Evolutionary conservation across 768 basidiomycete genomes (phyloP), one percentile per base, ranked within the genome.

Genomic region (Naganishia antarctica): DNA sequence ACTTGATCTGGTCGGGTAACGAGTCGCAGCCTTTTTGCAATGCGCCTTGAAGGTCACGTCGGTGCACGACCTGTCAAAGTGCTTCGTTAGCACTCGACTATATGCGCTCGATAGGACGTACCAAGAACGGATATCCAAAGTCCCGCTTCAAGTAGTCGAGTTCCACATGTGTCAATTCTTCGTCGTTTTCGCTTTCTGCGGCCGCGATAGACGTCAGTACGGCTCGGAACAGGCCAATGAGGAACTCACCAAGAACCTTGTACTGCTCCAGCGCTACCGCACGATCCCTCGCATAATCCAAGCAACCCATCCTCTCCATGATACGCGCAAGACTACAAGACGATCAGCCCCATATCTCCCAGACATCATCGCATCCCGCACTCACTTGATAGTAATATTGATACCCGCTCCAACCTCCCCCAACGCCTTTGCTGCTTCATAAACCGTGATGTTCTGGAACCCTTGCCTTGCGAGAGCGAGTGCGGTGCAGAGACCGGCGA

Each of bases 331-430:
- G 70, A 59, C 53, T 57, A 23, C 21, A 3, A 4, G 7, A 16
- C 12, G 5, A 26, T 45, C 40, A 45, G 44, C 2, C 16, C 37
- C 40, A 28, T n/a, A 41, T 3, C 32, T 15, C 15, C 23, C 11
- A 16, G 50, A 28, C 23, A 16, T 5, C 25, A 23, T 4, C 6
- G 37, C 9, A 4, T 1, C 13, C 4, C 12, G 8, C 5, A 57
- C 53, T 11, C 37, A 57, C 53, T 80, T 80, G 12, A 79, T 77
- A 3, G 78, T 73, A 29, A 79, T 69, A 67, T 80, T 78, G 49
- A 80, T 79, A 0, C 79, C 78, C 1, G 78, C 76, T 0, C 78
- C 79, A 7, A 79, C 77, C 63, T 79, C 78, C 2, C 74, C 77
- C 4, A 78, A 57, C 23, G 70, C 66, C 26, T 67, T 63, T 21